A percentile compares a stretch with the other conserved stretches of the same genome.
Conservation (phyloP, 2,329 filamentous ascomycete species). For the Stemphylium vesicarium region DNA sequence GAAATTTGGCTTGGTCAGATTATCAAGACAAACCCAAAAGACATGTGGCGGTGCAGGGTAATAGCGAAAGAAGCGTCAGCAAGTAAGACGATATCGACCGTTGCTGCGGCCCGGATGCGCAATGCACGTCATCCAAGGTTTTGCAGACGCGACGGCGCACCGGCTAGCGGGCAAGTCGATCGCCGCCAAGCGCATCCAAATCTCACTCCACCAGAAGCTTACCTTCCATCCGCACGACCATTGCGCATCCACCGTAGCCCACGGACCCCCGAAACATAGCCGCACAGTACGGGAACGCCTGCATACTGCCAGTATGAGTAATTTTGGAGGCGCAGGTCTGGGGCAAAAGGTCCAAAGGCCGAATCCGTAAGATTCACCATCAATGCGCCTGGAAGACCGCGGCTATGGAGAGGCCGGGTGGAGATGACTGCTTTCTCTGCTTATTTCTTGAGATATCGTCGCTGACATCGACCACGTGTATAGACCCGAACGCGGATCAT, state of each 20-base stretch:
- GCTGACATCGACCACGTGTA: slow-evolving; percentile 14
- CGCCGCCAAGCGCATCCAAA: slow-evolving; percentile 32
- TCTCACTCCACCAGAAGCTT: slow-evolving; percentile 31
- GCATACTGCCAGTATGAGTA: slow-evolving; percentile 58
- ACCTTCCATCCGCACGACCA: slow-evolving; percentile 4
- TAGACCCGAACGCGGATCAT: slow-evolving; percentile 89
- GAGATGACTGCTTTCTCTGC: not conserved
- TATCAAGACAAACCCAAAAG: too few relatives aligned
- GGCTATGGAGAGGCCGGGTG: not conserved
- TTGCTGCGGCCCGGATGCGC: not conserved
- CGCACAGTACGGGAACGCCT: not conserved
- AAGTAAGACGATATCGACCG: not conserved
- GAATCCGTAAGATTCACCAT: slow-evolving; percentile 64
- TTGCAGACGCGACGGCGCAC: slow-evolving; percentile 24
- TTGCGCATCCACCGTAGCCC: not conserved
- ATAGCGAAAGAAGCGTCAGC: too few relatives aligned
- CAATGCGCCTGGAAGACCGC: not conserved
- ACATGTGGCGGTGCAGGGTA: too few relatives aligned
- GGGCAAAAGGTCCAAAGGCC: slow-evolving; percentile 69
- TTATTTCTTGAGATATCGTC: rapidly evolving
- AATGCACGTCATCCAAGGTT: slow-evolving; percentile 26
- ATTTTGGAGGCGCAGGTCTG: slow-evolving; percentile 75
- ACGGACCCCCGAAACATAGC: not conserved
- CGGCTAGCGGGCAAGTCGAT: slow-evolving; percentile 15
- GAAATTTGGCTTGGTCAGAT: too few relatives aligned